Conservation (phyloP, 2,329 filamentous ascomycete species). For the Orbilia blumenaviensis region DNA sequence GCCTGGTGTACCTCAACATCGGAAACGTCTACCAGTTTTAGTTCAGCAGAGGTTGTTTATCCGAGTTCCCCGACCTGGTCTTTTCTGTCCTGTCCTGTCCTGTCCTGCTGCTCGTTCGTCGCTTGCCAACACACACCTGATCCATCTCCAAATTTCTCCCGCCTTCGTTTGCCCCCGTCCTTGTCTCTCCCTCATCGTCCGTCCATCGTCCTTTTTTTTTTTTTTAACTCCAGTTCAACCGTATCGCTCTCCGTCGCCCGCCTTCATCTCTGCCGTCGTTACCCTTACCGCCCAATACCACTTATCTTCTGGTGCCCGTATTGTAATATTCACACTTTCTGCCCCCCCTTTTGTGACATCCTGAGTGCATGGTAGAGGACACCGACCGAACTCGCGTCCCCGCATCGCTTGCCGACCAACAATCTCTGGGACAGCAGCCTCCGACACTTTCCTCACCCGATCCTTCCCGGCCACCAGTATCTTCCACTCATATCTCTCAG, state of each 20-base stretch:
- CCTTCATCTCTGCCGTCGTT: conserved; percentile 1
- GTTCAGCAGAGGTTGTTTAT: conserved; percentile 18
- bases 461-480: conserved; percentile 1
- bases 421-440: neutral
- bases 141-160: conserved; percentile 41
- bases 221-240: conserved; percentile 6
- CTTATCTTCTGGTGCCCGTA: neutral
- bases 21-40: conserved; percentile 41
- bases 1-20: conserved; percentile 12
- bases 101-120: conserved; percentile 11
- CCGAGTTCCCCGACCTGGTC: conserved; percentile 42
- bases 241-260: conserved; percentile 13
- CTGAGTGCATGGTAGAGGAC: conserved; percentile 23
- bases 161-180: conserved; percentile 3
- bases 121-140: conserved; percentile 54
- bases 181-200: conserved; percentile 16
- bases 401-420: conserved; percentile 47
- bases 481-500: neutral
- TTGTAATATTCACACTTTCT: neutral
- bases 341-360: conserved; percentile 22
- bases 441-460: conserved; percentile 6
- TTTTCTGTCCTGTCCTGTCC: conserved; percentile 1
- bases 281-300: neutral
- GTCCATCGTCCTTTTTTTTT: neutral
- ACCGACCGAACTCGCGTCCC: conserved; percentile 40